phyloP scores from a whole-genome alignment of 75 land plant species.

The Pinus tabuliformis region DNA sequence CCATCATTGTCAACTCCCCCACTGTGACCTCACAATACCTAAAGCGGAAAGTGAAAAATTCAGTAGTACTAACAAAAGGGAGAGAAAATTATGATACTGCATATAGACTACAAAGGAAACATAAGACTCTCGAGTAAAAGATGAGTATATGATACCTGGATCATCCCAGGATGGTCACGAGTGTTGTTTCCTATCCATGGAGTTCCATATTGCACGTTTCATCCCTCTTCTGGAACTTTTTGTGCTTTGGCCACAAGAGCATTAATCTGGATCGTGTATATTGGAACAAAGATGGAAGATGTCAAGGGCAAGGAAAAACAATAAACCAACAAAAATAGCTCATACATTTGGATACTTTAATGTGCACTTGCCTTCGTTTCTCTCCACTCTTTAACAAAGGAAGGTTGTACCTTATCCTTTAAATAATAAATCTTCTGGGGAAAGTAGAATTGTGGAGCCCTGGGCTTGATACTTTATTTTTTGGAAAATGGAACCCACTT shows the following conservation, averaged over 20 bases:
- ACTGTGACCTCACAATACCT: constrained; percentile 82
- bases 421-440: constrained; percentile 89
- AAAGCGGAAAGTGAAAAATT: constrained; percentile 3
- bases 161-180: constrained; percentile 74
- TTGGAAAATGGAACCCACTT: constrained; percentile 97
- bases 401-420: constrained; percentile 85
- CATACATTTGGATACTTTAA: not conserved
- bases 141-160: constrained; percentile 43
- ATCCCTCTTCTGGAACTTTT: constrained; percentile 86
- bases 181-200: constrained; percentile 88
- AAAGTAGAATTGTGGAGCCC: constrained; percentile 92
- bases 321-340: not conserved
- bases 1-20: constrained; percentile 86
- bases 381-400: constrained; percentile 83
- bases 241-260: constrained; percentile 92
- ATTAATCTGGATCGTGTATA: constrained; percentile 73
- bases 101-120: not conserved
- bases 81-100: not conserved
- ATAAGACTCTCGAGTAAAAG: too few species aligned
- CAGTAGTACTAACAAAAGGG: not conserved
- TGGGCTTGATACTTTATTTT: constrained; percentile 83
- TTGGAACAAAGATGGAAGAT: not conserved
- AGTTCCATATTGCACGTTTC: constrained; percentile 42
- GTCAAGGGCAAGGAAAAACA: not conserved
- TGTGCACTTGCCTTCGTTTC: constrained; percentile 70